A percentile compares a stretch with the other conserved stretches of the same genome.
These are phyloP conservation scores for Xylariaceae sp. DNA, from an alignment of 2,329 filamentous ascomycete species.

Conservation along the genomic window DNA sequence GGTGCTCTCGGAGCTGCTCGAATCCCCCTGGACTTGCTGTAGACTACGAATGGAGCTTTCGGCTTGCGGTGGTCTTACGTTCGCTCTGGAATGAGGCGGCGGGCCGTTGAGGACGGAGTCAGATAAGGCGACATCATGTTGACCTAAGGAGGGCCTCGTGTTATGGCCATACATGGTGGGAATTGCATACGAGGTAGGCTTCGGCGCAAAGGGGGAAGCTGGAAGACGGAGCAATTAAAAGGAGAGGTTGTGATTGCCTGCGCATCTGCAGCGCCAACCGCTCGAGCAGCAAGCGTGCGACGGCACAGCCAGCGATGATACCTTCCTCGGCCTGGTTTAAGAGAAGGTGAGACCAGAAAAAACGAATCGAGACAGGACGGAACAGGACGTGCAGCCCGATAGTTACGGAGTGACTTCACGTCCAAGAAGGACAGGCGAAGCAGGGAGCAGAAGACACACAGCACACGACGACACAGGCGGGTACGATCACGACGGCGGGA, in stretches of 20 bases:
- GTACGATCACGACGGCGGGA: background rate
- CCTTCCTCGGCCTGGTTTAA: background rate
- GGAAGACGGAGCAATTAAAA: constrained; percentile 15
- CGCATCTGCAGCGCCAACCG: constrained; percentile 12
- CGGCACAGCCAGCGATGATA: background rate
- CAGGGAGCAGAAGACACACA: background rate
- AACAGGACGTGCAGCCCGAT: background rate
- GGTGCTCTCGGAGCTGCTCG: constrained; percentile 40
- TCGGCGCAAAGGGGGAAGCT: constrained; percentile 7
- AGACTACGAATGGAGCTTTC: constrained; percentile 20
- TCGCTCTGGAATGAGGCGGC: constrained; percentile 24
- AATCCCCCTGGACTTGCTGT: constrained; percentile 32
- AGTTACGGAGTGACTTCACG: constrained; percentile 1
- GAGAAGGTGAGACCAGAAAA: background rate
- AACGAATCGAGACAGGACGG: background rate
- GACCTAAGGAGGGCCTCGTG: constrained; percentile 27
- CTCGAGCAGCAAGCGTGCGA: background rate
- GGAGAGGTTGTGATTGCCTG: constrained; percentile 9
- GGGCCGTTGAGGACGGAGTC: constrained; percentile 20
- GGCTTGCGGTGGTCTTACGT: constrained; percentile 26
- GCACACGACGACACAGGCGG: background rate
- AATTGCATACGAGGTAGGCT: constrained; percentile 14
- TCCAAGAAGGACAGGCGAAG: background rate
- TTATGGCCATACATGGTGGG: constrained; percentile 24
- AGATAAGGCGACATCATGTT: constrained; percentile 27